Evolutionary conservation across 1,139 yeast genomes (phyloP).

Genomic region (Pichia sp.): DNA sequence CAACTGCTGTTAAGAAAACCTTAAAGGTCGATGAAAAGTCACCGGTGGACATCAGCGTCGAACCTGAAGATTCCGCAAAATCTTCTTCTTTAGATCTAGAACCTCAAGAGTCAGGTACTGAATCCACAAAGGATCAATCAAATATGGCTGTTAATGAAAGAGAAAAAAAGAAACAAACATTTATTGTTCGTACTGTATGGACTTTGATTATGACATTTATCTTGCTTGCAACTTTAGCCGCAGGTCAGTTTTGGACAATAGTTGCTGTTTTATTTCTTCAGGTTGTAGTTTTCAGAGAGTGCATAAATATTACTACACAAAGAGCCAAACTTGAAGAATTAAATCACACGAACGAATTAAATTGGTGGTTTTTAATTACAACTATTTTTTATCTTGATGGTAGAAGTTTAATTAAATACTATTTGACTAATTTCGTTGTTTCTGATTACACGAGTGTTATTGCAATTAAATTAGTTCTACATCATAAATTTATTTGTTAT

Average conservation of each 20-base stretch:
- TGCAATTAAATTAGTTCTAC: constrained; percentile 36
- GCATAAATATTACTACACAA: constrained; percentile 77
- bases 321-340: constrained; percentile 74
- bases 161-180: constrained; percentile 74
- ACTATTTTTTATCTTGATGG: constrained; percentile 89
- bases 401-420: constrained; percentile 65
- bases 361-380: constrained; percentile 81
- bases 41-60: background rate
- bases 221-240: constrained; percentile 65
- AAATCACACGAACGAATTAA: constrained; percentile 77
- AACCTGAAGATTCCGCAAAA: background rate
- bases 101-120: background rate
- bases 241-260: constrained; percentile 84
- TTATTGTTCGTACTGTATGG: constrained; percentile 89
- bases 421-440: constrained; percentile 38
- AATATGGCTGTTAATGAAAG: constrained; percentile 35
- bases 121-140: constrained; percentile 1
- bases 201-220: constrained; percentile 82
- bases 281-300: constrained; percentile 81
- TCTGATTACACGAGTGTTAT: constrained; percentile 39
- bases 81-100: background rate
- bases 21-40: background rate
- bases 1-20: no score
- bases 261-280: constrained; percentile 67
- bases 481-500: constrained; percentile 82